phyloP scores from a whole-genome alignment of 345 rosid genomes.

The Eucalyptus cloeziana region DNA sequence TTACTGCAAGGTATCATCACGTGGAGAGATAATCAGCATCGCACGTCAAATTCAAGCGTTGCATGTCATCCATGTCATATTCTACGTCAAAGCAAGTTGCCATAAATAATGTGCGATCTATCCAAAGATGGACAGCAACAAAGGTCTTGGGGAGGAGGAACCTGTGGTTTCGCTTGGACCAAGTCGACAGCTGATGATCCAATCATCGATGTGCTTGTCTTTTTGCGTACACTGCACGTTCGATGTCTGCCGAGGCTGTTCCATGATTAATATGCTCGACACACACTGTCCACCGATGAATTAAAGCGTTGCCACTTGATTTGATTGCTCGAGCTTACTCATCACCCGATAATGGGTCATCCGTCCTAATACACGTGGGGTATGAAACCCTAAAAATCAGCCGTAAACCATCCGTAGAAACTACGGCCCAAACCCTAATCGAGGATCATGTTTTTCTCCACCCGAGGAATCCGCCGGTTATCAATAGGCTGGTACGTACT shows the following conservation, averaged over 20 bases:
- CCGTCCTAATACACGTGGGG: background rate
- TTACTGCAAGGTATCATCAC: background rate
- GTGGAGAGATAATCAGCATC: background rate
- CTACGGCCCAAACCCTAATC: background rate
- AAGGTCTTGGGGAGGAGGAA: background rate
- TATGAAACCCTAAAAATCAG: background rate
- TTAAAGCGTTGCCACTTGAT: background rate
- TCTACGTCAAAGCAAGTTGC: background rate
- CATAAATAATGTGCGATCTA: background rate
- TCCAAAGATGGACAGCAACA: background rate
- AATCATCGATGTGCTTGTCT: slow-evolving; percentile 22
- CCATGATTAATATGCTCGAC: background rate
- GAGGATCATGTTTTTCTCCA: background rate
- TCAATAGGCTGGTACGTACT: background rate
- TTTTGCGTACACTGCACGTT: slow-evolving; percentile 17
- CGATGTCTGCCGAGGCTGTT: background rate
- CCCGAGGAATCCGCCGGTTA: background rate
- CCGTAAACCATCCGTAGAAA: background rate
- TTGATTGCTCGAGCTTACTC: background rate
- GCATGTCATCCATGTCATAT: background rate
- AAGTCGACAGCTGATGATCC: slow-evolving; percentile 18
- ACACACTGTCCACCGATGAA: background rate
- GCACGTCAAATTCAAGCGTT: background rate
- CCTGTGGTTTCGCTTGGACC: slow-evolving; percentile 9
- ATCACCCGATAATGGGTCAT: background rate